Base-by-base conservation (phyloP, 192 early-diverging fungal genomes). In the Coemansia aciculifera region DNA sequence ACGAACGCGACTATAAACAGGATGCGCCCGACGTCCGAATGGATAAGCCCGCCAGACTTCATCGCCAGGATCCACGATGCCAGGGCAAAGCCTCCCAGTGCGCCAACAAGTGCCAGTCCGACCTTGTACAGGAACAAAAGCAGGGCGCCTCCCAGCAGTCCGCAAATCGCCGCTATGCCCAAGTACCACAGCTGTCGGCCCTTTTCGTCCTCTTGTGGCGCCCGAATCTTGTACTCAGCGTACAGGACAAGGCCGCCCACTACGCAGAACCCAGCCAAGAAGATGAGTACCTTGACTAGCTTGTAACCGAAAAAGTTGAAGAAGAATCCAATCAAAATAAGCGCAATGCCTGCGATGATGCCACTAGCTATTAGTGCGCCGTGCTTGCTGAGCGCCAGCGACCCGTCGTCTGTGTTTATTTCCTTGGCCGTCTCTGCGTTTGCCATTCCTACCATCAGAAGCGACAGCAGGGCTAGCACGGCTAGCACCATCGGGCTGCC, bases 81-180 rank as follows among this genome's bases (percentile, higher is more conserved):
- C 29, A 92, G 71, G 32, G 87, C 69, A 77, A 90, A 94, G 67
- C 95, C 95, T 40, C 88, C 85, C 48, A 93, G 74, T 23, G 85
- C 93, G 54, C 94, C 95, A 15, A 95, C 71, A 15, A 92, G 72
- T 62, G 90, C 87, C 37, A 95, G 76, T 24, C 89, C 93, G 2
- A 95, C 72, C 54, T 85, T 85, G 81, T 86, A 88, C 63, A 91
- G 84, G 71, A 89, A 93, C 32, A 88, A 48, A 15, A 90, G 71
- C 2, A 93, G 59, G 10, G 64, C 66, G 57, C 93, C 95, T 43
- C 85, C 85, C 10, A 94, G 13, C 8, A 92, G 57, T 42, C 93
- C 95, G 4, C 84, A 69, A 8, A 86, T 84, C 13, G 89, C 79
- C 8, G 85, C 78, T 6, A 89, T 86, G 17, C 88, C 85, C 34